phyloP scores from a whole-genome alignment of 192 early-diverging fungal genomes.

The Podila clonocystis region DNA sequence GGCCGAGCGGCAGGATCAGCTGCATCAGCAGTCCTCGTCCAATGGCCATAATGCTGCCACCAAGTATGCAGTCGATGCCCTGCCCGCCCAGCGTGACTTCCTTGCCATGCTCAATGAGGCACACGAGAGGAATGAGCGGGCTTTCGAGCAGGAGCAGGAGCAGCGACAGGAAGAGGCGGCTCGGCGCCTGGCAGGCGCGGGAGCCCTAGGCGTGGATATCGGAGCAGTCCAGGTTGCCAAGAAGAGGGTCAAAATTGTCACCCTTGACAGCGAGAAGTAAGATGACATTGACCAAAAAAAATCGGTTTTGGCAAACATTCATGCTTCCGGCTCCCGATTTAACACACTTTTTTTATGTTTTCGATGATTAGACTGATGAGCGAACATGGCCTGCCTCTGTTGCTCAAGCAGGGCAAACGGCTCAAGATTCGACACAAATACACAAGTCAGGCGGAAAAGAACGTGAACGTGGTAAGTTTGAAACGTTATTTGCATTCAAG shows the following conservation, averaged over 20 bases:
- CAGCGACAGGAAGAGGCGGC: slow-evolving; percentile 1
- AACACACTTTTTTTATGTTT: not conserved
- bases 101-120: slow-evolving; percentile 20
- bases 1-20: slow-evolving; percentile 21
- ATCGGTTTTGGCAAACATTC: not conserved
- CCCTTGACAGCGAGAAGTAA: slow-evolving; percentile 36
- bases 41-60: not conserved
- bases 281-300: not conserved
- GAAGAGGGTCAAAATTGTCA: slow-evolving; percentile 24
- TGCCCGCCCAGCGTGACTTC: slow-evolving; percentile 32
- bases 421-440: slow-evolving; percentile 39
- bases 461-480: slow-evolving; percentile 28
- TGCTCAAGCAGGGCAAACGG: slow-evolving; percentile 23
- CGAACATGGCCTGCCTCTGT: slow-evolving; percentile 21
- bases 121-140: not conserved
- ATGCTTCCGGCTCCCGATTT: not conserved
- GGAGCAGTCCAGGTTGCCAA: slow-evolving; percentile 26
- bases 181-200: not conserved
- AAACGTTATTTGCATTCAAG: not conserved
- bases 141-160: not conserved
- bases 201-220: slow-evolving; percentile 1
- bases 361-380: slow-evolving; percentile 13
- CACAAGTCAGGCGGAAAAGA: slow-evolving; percentile 26
- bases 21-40: not conserved
- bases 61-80: not conserved